phyloP scores from a whole-genome alignment of 2,329 filamentous ascomycete species.

The Phoma sp. region DNA sequence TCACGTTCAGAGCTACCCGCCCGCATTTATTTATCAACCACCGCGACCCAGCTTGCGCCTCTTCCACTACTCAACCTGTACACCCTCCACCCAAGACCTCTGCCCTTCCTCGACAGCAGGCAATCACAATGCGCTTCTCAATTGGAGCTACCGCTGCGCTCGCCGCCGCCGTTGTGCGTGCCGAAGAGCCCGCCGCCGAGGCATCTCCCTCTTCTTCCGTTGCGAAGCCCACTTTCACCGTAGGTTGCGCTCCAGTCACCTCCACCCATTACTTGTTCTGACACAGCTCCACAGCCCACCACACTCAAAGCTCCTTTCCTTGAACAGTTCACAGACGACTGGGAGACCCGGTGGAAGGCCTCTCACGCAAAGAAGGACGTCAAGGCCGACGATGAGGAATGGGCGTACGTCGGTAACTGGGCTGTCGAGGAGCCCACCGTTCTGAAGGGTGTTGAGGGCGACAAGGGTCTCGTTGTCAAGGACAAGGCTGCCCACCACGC shows the following conservation, averaged over 20 bases:
- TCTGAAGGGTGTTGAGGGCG: conserved; percentile 89
- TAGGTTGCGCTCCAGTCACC: conserved; percentile 57
- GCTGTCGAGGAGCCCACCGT: conserved; percentile 90
- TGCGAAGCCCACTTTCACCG: conserved; percentile 83
- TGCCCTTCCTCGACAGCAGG: conserved; percentile 40
- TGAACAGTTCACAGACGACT: conserved; percentile 97
- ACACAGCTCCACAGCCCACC: conserved; percentile 70
- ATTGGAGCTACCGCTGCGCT: conserved; percentile 73
- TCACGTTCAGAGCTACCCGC: conserved; percentile 28
- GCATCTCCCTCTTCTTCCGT: conserved; percentile 64
- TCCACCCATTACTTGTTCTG: conserved; percentile 11
- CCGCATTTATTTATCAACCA: conserved; percentile 35
- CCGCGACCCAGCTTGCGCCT: conserved; percentile 27
- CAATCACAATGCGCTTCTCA: conserved; percentile 63
- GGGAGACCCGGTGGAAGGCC: conserved; percentile 90
- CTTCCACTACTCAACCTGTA: conserved; percentile 26
- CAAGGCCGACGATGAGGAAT: conserved; percentile 78
- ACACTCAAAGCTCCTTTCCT: conserved; percentile 90
- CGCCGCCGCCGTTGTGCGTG: conserved; percentile 74
- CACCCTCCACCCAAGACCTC: conserved; percentile 31
- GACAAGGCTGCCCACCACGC: conserved; percentile 97
- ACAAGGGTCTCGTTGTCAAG: conserved; percentile 98
- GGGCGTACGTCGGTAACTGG: conserved; percentile 98
- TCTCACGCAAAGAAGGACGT: conserved; percentile 97
- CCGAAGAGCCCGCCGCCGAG: conserved; percentile 61